These are phyloP conservation scores for Dipteronia dyeriana DNA, from an alignment of 345 rosid species.

Conservation along the genomic window DNA sequence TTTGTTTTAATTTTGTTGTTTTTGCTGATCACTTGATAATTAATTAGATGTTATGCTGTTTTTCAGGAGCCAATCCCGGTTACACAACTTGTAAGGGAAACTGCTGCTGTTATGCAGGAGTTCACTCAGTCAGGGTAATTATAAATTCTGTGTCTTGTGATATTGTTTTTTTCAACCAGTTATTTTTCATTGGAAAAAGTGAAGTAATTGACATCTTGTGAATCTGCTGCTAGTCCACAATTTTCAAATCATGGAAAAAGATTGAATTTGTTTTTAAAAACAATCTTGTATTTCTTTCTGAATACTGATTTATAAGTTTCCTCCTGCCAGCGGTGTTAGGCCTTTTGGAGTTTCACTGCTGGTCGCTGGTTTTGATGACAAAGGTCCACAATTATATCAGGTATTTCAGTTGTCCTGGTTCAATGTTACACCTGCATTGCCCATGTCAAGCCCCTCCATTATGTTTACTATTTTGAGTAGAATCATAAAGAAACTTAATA, in stretches of 20 bases:
- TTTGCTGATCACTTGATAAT: neutral
- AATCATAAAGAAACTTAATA: too few species aligned
- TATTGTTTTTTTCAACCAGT: neutral
- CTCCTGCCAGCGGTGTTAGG: constrained; percentile 73
- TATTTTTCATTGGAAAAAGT: neutral
- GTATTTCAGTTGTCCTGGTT: constrained; percentile 33
- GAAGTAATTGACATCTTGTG: neutral
- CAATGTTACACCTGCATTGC: neutral
- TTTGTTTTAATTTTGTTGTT: neutral
- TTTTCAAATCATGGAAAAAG: neutral
- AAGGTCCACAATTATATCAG: constrained; percentile 94
- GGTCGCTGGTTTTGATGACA: constrained; percentile 93
- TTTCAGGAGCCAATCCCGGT: constrained; percentile 96
- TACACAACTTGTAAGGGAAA: constrained; percentile 95
- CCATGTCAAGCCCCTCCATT: neutral
- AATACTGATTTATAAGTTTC: constrained; percentile 15
- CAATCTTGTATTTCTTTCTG: too few species aligned
- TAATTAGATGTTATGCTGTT: constrained; percentile 8
- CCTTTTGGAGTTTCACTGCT: constrained; percentile 94
- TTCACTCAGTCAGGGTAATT: constrained; percentile 94
- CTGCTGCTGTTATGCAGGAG: constrained; percentile 98
- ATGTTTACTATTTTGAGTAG: neutral
- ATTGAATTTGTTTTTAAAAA: too few species aligned
- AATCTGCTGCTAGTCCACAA: neutral
- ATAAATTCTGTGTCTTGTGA: neutral